Conservation (phyloP, 495 filamentous ascomycete species). For the Neurospora sp. region DNA sequence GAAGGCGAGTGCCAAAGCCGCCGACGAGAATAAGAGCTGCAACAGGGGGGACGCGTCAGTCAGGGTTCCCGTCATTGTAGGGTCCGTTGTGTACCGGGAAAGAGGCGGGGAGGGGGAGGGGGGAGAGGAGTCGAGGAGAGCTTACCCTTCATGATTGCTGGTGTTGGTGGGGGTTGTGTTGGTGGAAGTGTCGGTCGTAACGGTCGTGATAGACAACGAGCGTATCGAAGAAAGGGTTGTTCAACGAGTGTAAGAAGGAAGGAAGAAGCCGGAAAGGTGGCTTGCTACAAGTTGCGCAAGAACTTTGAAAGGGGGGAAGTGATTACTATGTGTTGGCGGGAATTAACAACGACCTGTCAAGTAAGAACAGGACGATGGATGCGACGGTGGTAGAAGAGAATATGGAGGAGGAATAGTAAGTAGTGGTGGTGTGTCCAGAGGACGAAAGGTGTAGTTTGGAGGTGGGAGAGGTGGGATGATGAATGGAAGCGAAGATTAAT, state of each 20-base stretch:
- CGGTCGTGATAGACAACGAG: constrained; percentile 5
- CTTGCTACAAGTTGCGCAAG: background rate
- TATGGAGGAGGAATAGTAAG: background rate
- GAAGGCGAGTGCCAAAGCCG: constrained; percentile 96
- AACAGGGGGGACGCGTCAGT: background rate
- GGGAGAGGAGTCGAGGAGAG: background rate
- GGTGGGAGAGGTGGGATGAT: background rate
- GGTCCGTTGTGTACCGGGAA: background rate
- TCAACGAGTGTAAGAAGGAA: constrained; percentile 28
- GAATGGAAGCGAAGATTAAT: background rate
- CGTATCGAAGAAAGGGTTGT: constrained; percentile 3
- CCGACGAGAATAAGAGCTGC: constrained; percentile 97
- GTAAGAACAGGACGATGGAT: background rate
- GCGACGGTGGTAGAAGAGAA: background rate
- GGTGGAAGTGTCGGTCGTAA: background rate
- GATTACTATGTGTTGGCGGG: background rate
- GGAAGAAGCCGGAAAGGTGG: constrained; percentile 4
- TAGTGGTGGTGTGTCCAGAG: background rate
- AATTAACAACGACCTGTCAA: background rate
- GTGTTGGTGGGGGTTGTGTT: constrained; percentile 9
- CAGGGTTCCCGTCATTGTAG: background rate
- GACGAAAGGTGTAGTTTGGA: background rate
- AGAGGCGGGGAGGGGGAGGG: background rate
- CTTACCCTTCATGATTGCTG: constrained; percentile 44
- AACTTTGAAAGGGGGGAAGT: background rate